Conservation (phyloP, 2,329 filamentous ascomycete genomes). For the Beauveria scarabaeidicola region DNA sequence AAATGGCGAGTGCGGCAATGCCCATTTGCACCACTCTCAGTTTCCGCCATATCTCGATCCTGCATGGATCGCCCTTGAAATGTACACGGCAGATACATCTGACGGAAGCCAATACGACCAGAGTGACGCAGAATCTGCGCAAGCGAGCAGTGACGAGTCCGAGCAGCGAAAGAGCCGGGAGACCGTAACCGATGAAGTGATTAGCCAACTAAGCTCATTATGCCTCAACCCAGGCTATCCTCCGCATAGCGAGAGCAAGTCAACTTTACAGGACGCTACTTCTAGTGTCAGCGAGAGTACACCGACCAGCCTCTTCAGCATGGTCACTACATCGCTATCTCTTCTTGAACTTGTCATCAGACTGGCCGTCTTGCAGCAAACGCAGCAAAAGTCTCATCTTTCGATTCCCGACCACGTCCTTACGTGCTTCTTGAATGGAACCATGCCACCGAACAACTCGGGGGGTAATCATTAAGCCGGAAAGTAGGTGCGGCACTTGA, state of each 20-base stretch:
- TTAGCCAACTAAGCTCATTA: background rate
- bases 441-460: background rate
- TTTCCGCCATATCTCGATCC: conserved; percentile 49
- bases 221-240: background rate
- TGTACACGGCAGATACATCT: conserved; percentile 39
- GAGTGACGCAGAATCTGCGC: conserved; percentile 14
- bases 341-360: conserved; percentile 84
- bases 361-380: conserved; percentile 80
- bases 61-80: conserved; percentile 87
- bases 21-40: conserved; percentile 21
- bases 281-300: background rate
- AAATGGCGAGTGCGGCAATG: too few relatives aligned
- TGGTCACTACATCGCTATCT: conserved; percentile 53
- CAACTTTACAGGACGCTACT: background rate
- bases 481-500: background rate
- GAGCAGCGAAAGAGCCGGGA: conserved; percentile 24
- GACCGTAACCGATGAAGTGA: background rate
- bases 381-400: conserved; percentile 83
- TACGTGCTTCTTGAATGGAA: conserved; percentile 63
- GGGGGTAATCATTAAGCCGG: background rate
- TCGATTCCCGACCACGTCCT: conserved; percentile 82
- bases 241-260: background rate
- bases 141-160: conserved; percentile 39
- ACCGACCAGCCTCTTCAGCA: conserved; percentile 31
- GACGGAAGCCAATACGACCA: conserved; percentile 38